phyloP scores from a whole-genome alignment of 352 stramenopile genomes.

The Globisporangium nagaii region DNA sequence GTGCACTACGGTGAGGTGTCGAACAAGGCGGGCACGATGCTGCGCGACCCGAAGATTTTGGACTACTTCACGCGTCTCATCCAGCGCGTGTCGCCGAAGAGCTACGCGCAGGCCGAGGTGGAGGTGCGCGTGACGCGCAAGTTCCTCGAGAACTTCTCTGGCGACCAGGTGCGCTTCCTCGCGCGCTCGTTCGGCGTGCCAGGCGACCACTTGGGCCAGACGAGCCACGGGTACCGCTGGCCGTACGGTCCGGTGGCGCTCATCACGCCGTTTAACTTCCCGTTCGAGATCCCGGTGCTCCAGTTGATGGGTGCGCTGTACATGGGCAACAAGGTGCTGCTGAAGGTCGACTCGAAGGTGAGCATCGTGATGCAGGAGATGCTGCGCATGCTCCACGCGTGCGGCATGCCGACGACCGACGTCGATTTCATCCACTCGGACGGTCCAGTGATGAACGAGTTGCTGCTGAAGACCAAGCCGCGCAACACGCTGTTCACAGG shows the following conservation, averaged over 20 bases:
- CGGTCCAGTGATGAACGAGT: conserved; percentile 91
- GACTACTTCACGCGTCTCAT: conserved; percentile 96
- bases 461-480: conserved; percentile 92
- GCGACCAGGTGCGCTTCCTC: conserved; percentile 96
- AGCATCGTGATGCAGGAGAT: conserved; percentile 98
- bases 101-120: conserved; percentile 90
- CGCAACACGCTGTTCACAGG: conserved; percentile 98
- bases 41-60: conserved; percentile 86
- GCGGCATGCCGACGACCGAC: conserved; percentile 93
- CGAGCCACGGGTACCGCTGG: conserved; percentile 94
- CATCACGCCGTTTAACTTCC: conserved; percentile 99
- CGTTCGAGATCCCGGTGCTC: conserved; percentile 97
- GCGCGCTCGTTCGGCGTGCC: conserved; percentile 94
- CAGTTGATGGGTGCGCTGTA: conserved; percentile 98
- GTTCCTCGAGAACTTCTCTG: conserved; percentile 98
- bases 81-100: conserved; percentile 97
- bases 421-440: conserved; percentile 97
- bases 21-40: conserved; percentile 73
- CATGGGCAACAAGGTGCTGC: conserved; percentile 98
- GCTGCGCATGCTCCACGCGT: conserved; percentile 93
- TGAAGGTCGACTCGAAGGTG: conserved; percentile 95
- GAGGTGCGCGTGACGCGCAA: conserved; percentile 92
- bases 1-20: conserved; percentile 75
- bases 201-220: conserved; percentile 95
- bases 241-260: conserved; percentile 94